phyloP scores from a whole-genome alignment of 305 asterid species.

The Rubia tinctorum region DNA sequence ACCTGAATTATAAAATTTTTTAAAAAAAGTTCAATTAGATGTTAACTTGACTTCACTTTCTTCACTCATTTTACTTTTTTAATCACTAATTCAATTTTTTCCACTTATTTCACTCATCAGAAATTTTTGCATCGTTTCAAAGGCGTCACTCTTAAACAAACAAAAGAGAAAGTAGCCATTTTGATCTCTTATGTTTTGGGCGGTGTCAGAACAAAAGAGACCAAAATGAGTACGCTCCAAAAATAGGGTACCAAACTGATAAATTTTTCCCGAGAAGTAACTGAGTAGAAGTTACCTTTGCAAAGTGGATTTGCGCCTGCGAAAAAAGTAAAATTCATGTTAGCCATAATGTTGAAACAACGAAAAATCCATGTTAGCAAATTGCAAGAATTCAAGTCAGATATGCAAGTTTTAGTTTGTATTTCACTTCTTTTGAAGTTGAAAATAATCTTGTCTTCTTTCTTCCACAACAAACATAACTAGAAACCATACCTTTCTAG shows the following conservation, averaged over 20 bases:
- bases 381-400: neutral
- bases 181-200: neutral
- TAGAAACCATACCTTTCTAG: conserved; percentile 39
- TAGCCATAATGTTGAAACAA: neutral
- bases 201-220: neutral
- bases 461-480: neutral
- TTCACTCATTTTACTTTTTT: too few species aligned
- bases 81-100: too few species aligned
- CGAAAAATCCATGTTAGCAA: neutral
- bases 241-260: neutral
- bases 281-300: conserved; percentile 41
- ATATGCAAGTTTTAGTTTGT: too few species aligned
- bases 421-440: neutral
- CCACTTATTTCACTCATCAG: too few species aligned
- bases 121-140: too few species aligned
- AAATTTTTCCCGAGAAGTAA: neutral
- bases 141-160: too few species aligned
- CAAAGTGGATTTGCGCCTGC: conserved; percentile 60
- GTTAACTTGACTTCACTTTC: neutral
- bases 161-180: neutral
- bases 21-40: conserved; percentile 5
- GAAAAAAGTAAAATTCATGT: conserved; percentile 20
- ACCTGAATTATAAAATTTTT: conserved; percentile 35
- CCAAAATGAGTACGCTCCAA: neutral
- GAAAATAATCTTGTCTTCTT: too few species aligned